Base-by-base conservation (phyloP, 176 grass and related monocot species). In the Carex myosuroides region DNA sequence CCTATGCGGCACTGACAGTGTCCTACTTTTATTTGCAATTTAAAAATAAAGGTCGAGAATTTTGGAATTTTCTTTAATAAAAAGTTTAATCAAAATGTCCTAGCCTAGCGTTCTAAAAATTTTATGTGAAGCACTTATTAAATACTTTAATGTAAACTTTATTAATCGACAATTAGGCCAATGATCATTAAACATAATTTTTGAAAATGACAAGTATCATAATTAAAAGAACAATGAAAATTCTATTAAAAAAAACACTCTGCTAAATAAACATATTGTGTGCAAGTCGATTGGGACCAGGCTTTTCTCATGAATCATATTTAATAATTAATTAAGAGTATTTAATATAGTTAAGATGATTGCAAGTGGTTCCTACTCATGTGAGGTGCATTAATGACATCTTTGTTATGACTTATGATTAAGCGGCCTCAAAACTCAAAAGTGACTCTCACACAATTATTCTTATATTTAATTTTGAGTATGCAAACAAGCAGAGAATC, bases 401-500 rank as follows among this genome's bases (percentile, higher is more conserved):
- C 60, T 62, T 59, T 7, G 39, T 71, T 44, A 46, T 71, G 68
- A 46, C 68, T 71, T 71, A 13, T 71, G 6, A 71, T 71, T 71
- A 71, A 5, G 62, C 24, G 3, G 0, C 3, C 30, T 41, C 33
- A 42, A 41, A 71, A 71, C 30, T 41, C 33, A 42, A 41, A 71
- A 71, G 37, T 71, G 22, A 70, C 32, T 2, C 18, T 71, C 8
- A 46, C 39, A 21, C 16, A 44, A 39, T 21, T 71, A 22, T 2
- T 8, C 18, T 71, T 20, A 24, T 71, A 71, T 46, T 71, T 46
- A 44, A 71, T 71, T 71, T 44, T 46, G 0, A 17, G 64, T 9
- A 42, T 71, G 37, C 68, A 71, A 44, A 71, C 39, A 44, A 71
- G 68, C 39, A 71, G 68, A 71, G 68, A 46, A 71, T 71, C 68